Conservation (phyloP, 768 basidiomycete genomes). For the Termitomyces sp. region DNA sequence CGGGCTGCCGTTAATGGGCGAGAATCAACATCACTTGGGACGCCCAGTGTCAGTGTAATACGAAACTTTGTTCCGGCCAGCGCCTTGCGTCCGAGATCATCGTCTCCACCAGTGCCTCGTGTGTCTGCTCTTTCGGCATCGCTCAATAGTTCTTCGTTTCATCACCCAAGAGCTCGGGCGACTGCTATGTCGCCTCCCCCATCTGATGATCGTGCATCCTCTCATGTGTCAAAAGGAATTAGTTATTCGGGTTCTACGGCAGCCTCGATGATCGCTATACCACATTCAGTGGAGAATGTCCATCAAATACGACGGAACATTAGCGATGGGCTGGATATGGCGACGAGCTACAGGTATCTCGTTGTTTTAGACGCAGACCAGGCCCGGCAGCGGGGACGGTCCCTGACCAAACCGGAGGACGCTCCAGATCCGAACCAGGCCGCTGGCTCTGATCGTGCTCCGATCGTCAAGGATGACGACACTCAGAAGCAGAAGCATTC, state of each 20-base stretch:
- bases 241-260: conserved; percentile 18
- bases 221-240: conserved; percentile 14
- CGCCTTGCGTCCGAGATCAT: conserved; percentile 30
- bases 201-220: conserved; percentile 8
- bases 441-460: conserved; percentile 17
- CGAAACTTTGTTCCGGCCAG: conserved; percentile 52
- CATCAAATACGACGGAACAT: conserved; percentile 34
- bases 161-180: conserved; percentile 35
- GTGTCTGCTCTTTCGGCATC: conserved; percentile 70
- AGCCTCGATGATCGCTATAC: conserved; percentile 27
- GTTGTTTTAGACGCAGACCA: conserved; percentile 38
- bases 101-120: conserved; percentile 31
- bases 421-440: conserved; percentile 14
- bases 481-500: conserved; percentile 16
- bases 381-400: conserved; percentile 22
- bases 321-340: conserved; percentile 36
- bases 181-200: conserved; percentile 13
- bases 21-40: conserved; percentile 12
- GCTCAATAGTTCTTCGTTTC: conserved; percentile 51
- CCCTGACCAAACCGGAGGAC: conserved; percentile 17
- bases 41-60: conserved; percentile 36
- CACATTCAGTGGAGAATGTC: conserved; percentile 26
- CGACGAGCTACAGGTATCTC: conserved; percentile 40
- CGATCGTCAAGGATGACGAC: conserved; percentile 15
- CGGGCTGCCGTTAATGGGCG: conserved; percentile 15